A percentile compares a stretch with the other conserved stretches of the same genome.
phyloP scores from a whole-genome alignment of 2,329 filamentous ascomycete genomes.

The Fusarium tanahbumbuense region DNA sequence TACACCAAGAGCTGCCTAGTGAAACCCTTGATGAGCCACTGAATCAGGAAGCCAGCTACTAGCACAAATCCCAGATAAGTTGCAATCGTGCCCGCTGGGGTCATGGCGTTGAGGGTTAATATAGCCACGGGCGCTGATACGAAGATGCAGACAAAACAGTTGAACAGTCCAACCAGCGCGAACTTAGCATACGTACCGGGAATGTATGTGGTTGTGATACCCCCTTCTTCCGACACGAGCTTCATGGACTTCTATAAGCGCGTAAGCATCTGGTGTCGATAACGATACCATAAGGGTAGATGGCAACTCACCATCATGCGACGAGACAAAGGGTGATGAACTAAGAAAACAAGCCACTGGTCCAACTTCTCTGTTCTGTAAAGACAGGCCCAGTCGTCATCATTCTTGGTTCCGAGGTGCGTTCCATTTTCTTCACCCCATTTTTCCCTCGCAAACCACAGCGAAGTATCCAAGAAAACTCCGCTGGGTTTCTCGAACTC shows the following conservation, averaged over 20 bases:
- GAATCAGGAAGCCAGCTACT: slow-evolving; percentile 15
- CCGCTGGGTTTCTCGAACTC: slow-evolving; percentile 8
- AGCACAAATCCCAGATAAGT: slow-evolving; percentile 24
- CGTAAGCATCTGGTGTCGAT: neutral
- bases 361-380: slow-evolving; percentile 6
- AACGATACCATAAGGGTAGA: too few relatives aligned
- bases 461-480: neutral
- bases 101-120: slow-evolving; percentile 8
- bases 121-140: slow-evolving; percentile 21
- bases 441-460: neutral
- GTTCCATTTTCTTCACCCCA: slow-evolving; percentile 12
- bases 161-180: slow-evolving; percentile 5
- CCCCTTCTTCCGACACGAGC: neutral
- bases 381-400: slow-evolving; percentile 15
- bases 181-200: neutral
- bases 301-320: slow-evolving; percentile 10
- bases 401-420: slow-evolving; percentile 1
- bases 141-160: slow-evolving; percentile 8
- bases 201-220: neutral
- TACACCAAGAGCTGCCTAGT: slow-evolving; percentile 21
- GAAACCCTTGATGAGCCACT: slow-evolving; percentile 9
- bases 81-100: neutral
- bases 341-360: neutral
- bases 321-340: neutral
- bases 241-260: neutral